Conservation (phyloP, 371 early-diverging fungal genomes). For the Syncephalastrum monosporum region DNA sequence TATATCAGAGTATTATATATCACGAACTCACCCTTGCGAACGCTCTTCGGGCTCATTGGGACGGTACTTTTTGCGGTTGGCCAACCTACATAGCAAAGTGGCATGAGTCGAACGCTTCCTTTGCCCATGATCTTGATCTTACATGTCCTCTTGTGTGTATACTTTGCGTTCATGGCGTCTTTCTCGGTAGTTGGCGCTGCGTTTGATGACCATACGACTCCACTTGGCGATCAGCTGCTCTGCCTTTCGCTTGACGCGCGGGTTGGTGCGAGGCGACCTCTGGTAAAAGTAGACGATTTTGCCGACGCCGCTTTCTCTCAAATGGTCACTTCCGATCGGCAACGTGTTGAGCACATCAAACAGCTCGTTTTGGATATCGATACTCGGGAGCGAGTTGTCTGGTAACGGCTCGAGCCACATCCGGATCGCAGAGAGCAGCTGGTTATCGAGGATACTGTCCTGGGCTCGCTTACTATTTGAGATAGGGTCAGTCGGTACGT, state of each 20-base stretch:
- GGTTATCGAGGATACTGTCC: conserved; percentile 81
- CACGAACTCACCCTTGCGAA: too few relatives aligned
- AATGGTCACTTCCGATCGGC: conserved; percentile 84
- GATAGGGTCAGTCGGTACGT: too few relatives aligned
- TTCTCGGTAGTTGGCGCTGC: conserved; percentile 79
- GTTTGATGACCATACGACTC: conserved; percentile 83
- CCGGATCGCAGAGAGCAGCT: conserved; percentile 84
- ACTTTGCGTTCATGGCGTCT: conserved; percentile 39
- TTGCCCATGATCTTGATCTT: conserved; percentile 5
- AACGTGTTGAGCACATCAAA: conserved; percentile 74
- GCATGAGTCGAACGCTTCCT: neutral
- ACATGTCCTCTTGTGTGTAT: conserved; percentile 43
- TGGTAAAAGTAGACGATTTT: conserved; percentile 94
- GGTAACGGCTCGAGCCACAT: conserved; percentile 97
- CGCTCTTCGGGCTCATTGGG: conserved; percentile 27
- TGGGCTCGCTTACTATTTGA: conserved; percentile 53
- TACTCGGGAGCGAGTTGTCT: conserved; percentile 91
- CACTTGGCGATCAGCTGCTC: conserved; percentile 83
- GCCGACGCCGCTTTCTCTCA: conserved; percentile 90
- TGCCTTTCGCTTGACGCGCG: conserved; percentile 74
- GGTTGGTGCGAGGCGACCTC: conserved; percentile 82
- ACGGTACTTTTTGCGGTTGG: conserved; percentile 32
- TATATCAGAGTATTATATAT: too few relatives aligned
- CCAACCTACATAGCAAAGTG: conserved; percentile 11
- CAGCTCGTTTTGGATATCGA: conserved; percentile 89